Evolutionary conservation across 352 stramenopile species (phyloP), one percentile per base, ranked within the genome.

Genomic region (Peronosclerospora sorghi): DNA sequence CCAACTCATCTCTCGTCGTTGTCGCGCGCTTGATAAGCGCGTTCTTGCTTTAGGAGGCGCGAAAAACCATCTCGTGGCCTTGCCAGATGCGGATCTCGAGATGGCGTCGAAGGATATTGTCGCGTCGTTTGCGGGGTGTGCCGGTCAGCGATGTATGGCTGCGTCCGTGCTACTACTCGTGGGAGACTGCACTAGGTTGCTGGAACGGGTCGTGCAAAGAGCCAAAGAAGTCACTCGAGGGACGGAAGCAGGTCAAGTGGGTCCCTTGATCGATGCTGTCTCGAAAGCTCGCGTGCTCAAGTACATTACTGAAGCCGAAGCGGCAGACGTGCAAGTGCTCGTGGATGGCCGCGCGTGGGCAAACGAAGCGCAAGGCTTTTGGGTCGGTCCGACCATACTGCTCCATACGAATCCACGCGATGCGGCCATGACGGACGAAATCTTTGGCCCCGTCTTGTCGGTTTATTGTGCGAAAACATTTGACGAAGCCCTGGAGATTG

Each of bases 381-480:
- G 90, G 89, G 84, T 99, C 34, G 95, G 95, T 1, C 95, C 95
- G 1, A 98, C 95, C 0, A 72, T 98, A 20, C 58, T 99, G 14
- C 42, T 95, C n/a, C 94, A 98, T 54, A 59, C 59, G n/a, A 89
- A 79, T 23, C 46, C 72, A 35, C 60, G 69, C 4, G 91, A 97
- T 46, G 68, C 71, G 2, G 90, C 91, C 1, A 86, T 97, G 67
- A 78, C 73, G 23, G 88, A 98, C 41, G 95, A 99, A 57, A 95
- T 99, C 27, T 98, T 99, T 72, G 95, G 95, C 2, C 95, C 95
- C 8, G 94, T 98, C n/a, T 60, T 99, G 6, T 97, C 81, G 18
- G 74, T 98, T 0, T 63, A 83, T 36, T 49, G 68, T 8, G 82
- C 95, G 1, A 46, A 46, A 1, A 83, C 84, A 13, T 96, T 94